A percentile compares a stretch with the other conserved stretches of the same genome.
Evolutionary conservation across 1,284 basidiomycete genomes (phyloP).

Genomic region (Rhodotorula mucilaginosa): DNA sequence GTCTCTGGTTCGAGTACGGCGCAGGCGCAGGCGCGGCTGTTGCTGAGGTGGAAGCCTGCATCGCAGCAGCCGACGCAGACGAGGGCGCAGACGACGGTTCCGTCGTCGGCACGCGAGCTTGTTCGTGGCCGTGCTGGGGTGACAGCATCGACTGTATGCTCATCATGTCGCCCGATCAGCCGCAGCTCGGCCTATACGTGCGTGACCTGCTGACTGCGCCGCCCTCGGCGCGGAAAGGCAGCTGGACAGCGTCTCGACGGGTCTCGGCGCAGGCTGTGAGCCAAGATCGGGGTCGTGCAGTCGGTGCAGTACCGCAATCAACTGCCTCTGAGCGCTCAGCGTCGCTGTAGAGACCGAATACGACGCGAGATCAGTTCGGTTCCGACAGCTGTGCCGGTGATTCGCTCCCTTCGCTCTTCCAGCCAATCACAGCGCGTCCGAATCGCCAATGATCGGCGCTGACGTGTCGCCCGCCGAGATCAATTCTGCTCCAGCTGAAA

Average conservation of each 20-base stretch:
- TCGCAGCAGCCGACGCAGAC: not conserved
- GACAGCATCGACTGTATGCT: conserved; percentile 25
- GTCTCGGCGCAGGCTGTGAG: not conserved
- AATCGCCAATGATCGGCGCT: not conserved
- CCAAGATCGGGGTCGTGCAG: not conserved
- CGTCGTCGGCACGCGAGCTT: not conserved
- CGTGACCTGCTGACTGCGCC: not conserved
- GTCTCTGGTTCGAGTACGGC: not conserved
- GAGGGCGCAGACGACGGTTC: not conserved
- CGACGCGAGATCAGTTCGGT: not conserved
- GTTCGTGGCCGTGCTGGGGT: not conserved
- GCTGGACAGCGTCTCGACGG: not conserved
- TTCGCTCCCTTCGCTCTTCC: not conserved
- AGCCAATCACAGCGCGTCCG: not conserved
- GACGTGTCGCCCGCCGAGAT: not conserved
- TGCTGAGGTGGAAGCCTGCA: not conserved
- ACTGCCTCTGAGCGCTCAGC: too few species aligned
- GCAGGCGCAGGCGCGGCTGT: not conserved
- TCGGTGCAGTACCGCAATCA: too few species aligned
- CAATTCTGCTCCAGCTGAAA: not conserved
- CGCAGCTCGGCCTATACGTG: not conserved
- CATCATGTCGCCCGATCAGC: conserved; percentile 17
- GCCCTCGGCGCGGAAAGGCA: too few species aligned
- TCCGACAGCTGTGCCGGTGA: not conserved
- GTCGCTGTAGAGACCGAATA: not conserved